Conservation (phyloP, 2,329 filamentous ascomycete genomes). For the Trematosphaeria pertusa region DNA sequence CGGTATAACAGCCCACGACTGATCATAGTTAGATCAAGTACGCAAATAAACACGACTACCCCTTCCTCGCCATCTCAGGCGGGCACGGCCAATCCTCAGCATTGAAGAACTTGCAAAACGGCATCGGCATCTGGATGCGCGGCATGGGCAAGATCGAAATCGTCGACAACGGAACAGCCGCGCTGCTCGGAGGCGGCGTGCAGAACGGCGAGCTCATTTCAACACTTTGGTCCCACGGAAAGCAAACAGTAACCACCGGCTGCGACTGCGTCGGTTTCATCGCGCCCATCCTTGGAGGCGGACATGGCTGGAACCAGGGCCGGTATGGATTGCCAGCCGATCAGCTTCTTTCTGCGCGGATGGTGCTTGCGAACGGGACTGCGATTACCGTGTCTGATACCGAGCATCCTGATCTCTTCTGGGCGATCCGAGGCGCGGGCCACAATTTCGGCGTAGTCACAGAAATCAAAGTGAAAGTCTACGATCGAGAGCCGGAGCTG, state of each 20-base stretch:
- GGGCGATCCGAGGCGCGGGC: slow-evolving; percentile 45
- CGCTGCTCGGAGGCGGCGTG: slow-evolving; percentile 36
- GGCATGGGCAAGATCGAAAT: slow-evolving; percentile 31
- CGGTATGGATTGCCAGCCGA: slow-evolving; percentile 46
- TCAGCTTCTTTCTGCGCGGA: slow-evolving; percentile 27
- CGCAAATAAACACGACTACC: slow-evolving; percentile 30
- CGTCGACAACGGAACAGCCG: slow-evolving; percentile 22
- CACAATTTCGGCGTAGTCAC: slow-evolving; percentile 45
- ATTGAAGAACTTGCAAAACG: slow-evolving; percentile 31
- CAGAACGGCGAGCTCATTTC: slow-evolving; percentile 31
- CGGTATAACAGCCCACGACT: background rate
- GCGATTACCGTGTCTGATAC: slow-evolving; percentile 36
- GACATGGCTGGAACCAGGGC: slow-evolving; percentile 63
- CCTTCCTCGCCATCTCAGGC: slow-evolving; percentile 47
- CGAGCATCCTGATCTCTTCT: slow-evolving; percentile 49
- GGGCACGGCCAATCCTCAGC: slow-evolving; percentile 42
- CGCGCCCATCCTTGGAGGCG: slow-evolving; percentile 64
- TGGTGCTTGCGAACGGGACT: slow-evolving; percentile 50
- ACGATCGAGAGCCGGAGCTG: slow-evolving; percentile 16
- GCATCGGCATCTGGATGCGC: slow-evolving; percentile 40
- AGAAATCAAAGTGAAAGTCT: slow-evolving; percentile 23
- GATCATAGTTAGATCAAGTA: slow-evolving; percentile 20
- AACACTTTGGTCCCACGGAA: slow-evolving; percentile 34
- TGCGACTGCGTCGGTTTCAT: slow-evolving; percentile 57
- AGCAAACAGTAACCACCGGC: slow-evolving; percentile 26